These are phyloP conservation scores for Pinus tabuliformis DNA, from an alignment of 75 land plant species.

Conservation along the genomic window DNA sequence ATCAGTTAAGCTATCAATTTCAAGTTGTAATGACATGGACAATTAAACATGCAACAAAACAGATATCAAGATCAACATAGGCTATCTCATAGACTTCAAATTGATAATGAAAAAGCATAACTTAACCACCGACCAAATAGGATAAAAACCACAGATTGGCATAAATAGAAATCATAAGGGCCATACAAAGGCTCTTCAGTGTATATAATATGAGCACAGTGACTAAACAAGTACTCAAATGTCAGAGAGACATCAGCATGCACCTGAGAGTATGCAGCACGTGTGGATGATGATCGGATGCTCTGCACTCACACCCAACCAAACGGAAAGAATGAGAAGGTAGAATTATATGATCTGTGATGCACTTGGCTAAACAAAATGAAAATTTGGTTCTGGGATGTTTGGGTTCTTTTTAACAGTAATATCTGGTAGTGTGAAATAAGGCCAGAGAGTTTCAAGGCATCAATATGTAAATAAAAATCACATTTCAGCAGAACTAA, in stretches of 20 bases:
- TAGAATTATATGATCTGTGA: conserved; percentile 4
- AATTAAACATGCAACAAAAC: not conserved
- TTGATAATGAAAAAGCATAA: not conserved
- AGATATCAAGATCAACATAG: not conserved
- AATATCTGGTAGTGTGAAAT: not conserved
- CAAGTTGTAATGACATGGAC: not conserved
- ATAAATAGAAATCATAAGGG: not conserved
- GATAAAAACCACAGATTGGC: conserved; percentile 1
- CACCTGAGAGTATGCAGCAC: conserved; percentile 45
- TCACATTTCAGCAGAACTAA: not conserved
- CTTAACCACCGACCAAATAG: not conserved
- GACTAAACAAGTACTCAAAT: conserved; percentile 11
- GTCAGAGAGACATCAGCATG: conserved; percentile 23
- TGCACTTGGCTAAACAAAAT: conserved; percentile 12
- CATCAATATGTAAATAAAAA: not conserved
- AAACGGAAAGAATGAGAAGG: conserved; percentile 13
- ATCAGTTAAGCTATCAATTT: not conserved
- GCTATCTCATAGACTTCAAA: conserved; percentile 22
- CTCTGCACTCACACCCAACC: conserved; percentile 33
- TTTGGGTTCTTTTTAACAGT: conserved; percentile 3
- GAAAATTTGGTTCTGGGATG: not conserved
- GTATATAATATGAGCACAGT: conserved; percentile 1
- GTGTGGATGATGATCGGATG: conserved; percentile 40
- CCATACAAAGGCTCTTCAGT: conserved; percentile 10
- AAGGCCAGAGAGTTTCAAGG: not conserved